Evolutionary conservation across 768 basidiomycete genomes (phyloP).

Genomic region (Punctularia strigosozonata): DNA sequence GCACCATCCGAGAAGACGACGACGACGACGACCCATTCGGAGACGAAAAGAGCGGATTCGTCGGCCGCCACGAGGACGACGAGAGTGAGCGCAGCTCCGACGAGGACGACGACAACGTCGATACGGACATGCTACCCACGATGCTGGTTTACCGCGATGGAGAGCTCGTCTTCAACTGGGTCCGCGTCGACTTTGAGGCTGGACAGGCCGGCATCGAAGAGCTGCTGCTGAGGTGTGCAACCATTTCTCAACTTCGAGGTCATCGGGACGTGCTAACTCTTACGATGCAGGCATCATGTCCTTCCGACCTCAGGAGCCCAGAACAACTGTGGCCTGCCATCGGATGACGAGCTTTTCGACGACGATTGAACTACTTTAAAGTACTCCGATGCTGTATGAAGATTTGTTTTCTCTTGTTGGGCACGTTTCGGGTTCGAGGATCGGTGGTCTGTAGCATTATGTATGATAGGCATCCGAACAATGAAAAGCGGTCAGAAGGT

Average conservation of each 20-base stretch:
- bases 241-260: slow-evolving; percentile 2
- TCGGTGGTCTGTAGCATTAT: too few relatives aligned
- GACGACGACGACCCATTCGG: slow-evolving; percentile 24
- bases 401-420: too few relatives aligned
- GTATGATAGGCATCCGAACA: too few relatives aligned
- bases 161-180: slow-evolving; percentile 81
- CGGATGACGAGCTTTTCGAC: slow-evolving; percentile 30
- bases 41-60: slow-evolving; percentile 20
- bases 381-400: too few relatives aligned
- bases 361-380: too few relatives aligned
- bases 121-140: slow-evolving; percentile 72
- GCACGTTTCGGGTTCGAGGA: too few relatives aligned
- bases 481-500: too few relatives aligned
- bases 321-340: slow-evolving; percentile 34
- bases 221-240: slow-evolving; percentile 44
- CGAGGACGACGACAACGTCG: slow-evolving; percentile 50
- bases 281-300: slow-evolving; percentile 24
- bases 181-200: slow-evolving; percentile 81
- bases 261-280: neutral
- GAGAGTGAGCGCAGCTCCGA: slow-evolving; percentile 32
- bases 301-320: slow-evolving; percentile 23
- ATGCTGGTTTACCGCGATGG: slow-evolving; percentile 70
- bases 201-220: slow-evolving; percentile 57
- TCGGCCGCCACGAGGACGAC: too few relatives aligned
- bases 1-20: slow-evolving; percentile 25